Evolutionary conservation across 371 early-diverging fungal species (phyloP), one percentile per base, ranked within the genome.

Genomic region (Dichotomocladium elegans): DNA sequence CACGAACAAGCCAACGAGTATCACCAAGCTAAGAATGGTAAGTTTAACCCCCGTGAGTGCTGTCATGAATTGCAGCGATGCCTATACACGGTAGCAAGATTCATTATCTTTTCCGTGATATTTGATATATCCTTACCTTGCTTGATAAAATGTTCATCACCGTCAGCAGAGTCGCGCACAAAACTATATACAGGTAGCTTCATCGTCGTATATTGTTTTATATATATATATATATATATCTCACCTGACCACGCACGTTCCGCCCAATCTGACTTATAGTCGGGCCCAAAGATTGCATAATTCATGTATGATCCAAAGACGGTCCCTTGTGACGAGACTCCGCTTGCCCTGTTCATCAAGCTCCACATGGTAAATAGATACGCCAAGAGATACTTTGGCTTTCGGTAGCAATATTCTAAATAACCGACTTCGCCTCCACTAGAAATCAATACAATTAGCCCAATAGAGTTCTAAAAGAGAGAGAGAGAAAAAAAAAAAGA

Each of bases 361-460:
- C 60, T 66, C 67, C 70, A 73, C 44, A 63, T 57, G 6, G 70
- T 64, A 47, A 73, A 73, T 15, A 69, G 35, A 41, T 69, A 73
- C 0, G 70, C 66, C 22, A 73, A 53, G 2, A 73, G 59, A 43
- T 69, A 64, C 43, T 63, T 73, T 2, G 73, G 73, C 30, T 58
- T 62, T 30, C 67, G 49, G 41, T 73, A 73, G 21, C 64, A 64
- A 34, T 66, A 73, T 42, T 69, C 70, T 14, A 73, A 35, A 41
- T 73, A 73, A 1, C 67, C 73, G 17, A 69, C 58, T 58, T 73
- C 73, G n/a, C 73, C 73, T 6, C 73, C 73, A 60, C 73, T 73
- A 51, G 14, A 47, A 21, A 30, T 15, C 26, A 6, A 40, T 28
- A 29, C 24, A 11, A 34, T n/a, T 11, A 29, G 17, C 27, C 19